A percentile compares a stretch with the other conserved stretches of the same genome.
Conservation (phyloP, 805 yeast species). For the Candida sphagnicola region DNA sequence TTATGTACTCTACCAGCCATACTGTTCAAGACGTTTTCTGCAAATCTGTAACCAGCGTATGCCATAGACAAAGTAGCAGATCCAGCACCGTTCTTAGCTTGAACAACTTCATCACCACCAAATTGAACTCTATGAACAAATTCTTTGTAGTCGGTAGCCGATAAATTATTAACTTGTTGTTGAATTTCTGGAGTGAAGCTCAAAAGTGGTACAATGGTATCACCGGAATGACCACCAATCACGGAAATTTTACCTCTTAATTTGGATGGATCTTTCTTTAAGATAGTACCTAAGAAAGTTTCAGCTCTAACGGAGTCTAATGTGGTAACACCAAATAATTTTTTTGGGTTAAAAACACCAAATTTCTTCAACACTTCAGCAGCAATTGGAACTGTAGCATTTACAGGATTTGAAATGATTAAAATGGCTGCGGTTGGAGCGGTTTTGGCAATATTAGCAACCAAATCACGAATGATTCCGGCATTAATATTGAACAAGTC, state of each 20-base stretch:
- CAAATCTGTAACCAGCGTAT: constrained; percentile 82
- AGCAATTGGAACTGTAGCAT: constrained; percentile 46
- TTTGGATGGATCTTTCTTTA: constrained; percentile 24
- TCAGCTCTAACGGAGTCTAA: constrained; percentile 45
- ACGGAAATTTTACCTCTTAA: constrained; percentile 41
- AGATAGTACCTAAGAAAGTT: constrained; percentile 38
- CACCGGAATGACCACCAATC: constrained; percentile 46
- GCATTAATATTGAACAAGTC: constrained; percentile 46
- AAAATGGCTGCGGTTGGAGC: constrained; percentile 42
- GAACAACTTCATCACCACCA: constrained; percentile 95
- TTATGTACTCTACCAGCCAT: constrained; percentile 16
- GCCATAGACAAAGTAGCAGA: constrained; percentile 97
- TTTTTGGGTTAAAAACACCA: constrained; percentile 43
- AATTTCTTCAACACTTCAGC: constrained; percentile 44
- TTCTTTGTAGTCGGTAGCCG: constrained; percentile 15
- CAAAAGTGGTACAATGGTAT: constrained; percentile 41
- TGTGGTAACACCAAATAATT: constrained; percentile 45
- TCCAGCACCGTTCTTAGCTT: constrained; percentile 92
- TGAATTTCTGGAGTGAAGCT: constrained; percentile 13
- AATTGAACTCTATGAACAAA: constrained; percentile 43
- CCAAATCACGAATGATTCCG: constrained; percentile 40
- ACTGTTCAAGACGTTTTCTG: constrained; percentile 46
- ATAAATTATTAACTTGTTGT: constrained; percentile 11
- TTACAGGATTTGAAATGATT: constrained; percentile 45
- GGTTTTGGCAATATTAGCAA: constrained; percentile 33